Evolutionary conservation across 495 filamentous ascomycete genomes (phyloP).

Genomic region (Astrothelium subdiscretum): DNA sequence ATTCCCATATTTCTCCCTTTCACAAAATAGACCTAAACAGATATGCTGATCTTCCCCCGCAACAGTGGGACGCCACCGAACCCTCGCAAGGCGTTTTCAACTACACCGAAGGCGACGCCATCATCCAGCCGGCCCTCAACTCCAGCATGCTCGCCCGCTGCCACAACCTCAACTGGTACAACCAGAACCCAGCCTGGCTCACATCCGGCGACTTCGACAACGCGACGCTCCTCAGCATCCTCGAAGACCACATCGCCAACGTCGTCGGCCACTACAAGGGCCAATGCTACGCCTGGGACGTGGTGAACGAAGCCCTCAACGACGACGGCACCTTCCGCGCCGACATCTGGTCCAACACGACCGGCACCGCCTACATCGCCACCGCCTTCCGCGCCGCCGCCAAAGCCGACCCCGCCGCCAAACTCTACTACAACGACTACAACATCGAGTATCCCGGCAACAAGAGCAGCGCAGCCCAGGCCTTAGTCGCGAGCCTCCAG

Average conservation of each 20-base stretch:
- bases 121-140: slow-evolving; percentile 16
- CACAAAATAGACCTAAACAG: background rate
- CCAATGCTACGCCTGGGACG: slow-evolving; percentile 29
- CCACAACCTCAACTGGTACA: slow-evolving; percentile 29
- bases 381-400: slow-evolving; percentile 24
- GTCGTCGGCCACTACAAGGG: slow-evolving; percentile 21
- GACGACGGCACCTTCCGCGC: slow-evolving; percentile 20
- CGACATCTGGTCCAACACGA: slow-evolving; percentile 20
- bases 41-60: background rate
- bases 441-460: slow-evolving; percentile 44
- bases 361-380: slow-evolving; percentile 23
- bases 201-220: slow-evolving; percentile 17
- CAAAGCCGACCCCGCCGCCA: slow-evolving; percentile 34
- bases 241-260: slow-evolving; percentile 25
- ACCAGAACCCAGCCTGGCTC: slow-evolving; percentile 27
- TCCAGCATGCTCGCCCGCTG: slow-evolving; percentile 22
- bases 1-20: background rate
- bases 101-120: slow-evolving; percentile 21
- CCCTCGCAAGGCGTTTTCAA: slow-evolving; percentile 28
- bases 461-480: slow-evolving; percentile 37
- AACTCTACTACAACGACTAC: slow-evolving; percentile 64
- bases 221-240: slow-evolving; percentile 16
- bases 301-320: slow-evolving; percentile 29
- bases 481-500: slow-evolving; percentile 38
- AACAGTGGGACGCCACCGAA: slow-evolving; percentile 33